Evolutionary conservation across 129 eudicot species (phyloP).

Genomic region (Lactuca sativa): DNA sequence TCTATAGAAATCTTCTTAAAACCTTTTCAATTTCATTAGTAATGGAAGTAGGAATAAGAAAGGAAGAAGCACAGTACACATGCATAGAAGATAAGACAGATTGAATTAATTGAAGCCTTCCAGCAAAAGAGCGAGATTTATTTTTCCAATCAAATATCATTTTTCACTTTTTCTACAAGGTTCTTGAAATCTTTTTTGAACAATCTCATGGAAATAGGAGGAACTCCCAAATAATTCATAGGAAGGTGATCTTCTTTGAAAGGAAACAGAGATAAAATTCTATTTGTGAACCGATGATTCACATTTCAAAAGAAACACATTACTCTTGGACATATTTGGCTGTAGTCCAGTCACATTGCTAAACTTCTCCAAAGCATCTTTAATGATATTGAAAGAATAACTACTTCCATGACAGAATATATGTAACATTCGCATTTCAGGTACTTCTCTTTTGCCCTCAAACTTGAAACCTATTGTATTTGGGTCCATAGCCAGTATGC

Average conservation of each 20-base stretch:
- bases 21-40: not conserved
- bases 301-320: not conserved
- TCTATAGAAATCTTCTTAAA: not conserved
- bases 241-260: not conserved
- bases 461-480: no score
- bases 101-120: not conserved
- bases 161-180: not conserved
- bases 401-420: no score
- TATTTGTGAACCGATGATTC: fast-evolving
- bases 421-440: no score
- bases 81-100: not conserved
- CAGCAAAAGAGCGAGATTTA: not conserved
- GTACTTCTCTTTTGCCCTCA: no score
- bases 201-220: not conserved
- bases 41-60: not conserved
- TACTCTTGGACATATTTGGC: not conserved
- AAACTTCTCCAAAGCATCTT: not conserved
- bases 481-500: no score
- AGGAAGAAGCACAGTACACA: not conserved
- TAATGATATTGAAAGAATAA: not conserved
- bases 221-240: not conserved
- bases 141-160: not conserved
- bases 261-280: not conserved
- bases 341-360: not conserved
- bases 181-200: not conserved